Conservation (phyloP, 305 asterid species). For the Solanum aculeatissimum region DNA sequence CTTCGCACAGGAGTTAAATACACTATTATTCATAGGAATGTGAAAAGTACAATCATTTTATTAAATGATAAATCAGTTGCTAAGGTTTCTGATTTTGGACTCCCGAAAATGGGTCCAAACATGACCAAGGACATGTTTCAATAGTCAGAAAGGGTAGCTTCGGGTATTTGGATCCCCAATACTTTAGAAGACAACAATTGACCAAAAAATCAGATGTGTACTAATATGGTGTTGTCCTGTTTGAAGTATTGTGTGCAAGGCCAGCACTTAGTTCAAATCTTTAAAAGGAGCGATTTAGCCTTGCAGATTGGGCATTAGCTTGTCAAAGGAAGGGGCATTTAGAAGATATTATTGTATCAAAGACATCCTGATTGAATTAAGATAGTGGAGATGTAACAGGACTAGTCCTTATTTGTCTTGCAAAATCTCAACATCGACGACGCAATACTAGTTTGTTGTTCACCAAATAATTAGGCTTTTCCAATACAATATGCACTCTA, state of each 20-base stretch:
- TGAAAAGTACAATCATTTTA: constrained; percentile 77
- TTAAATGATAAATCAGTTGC: constrained; percentile 85
- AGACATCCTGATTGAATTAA: no score
- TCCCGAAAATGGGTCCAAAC: constrained; percentile 76
- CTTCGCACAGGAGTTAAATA: constrained; percentile 82
- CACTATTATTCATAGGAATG: constrained; percentile 81
- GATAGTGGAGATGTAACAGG: no score
- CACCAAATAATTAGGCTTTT: no score
- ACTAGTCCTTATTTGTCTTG: no score
- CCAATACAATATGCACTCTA: no score
- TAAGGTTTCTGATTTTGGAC: constrained; percentile 85
- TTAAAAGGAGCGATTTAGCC: constrained; percentile 56
- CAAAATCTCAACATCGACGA: no score
- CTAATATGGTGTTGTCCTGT: constrained; percentile 71
- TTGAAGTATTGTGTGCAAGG: constrained; percentile 54
- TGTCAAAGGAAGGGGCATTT: constrained; percentile 36
- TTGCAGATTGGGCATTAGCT: constrained; percentile 55
- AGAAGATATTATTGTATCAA: constrained; percentile 38
- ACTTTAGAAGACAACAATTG: constrained; percentile 51
- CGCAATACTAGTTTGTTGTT: no score
- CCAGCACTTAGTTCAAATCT: constrained; percentile 49
- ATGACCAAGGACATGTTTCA: constrained; percentile 77
- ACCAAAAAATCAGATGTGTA: constrained; percentile 63
- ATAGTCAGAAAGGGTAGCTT: constrained; percentile 68
- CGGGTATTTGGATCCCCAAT: constrained; percentile 61